phyloP scores from a whole-genome alignment of 108 stramenopile genomes.

The Cyclostephanos tholiformis region DNA sequence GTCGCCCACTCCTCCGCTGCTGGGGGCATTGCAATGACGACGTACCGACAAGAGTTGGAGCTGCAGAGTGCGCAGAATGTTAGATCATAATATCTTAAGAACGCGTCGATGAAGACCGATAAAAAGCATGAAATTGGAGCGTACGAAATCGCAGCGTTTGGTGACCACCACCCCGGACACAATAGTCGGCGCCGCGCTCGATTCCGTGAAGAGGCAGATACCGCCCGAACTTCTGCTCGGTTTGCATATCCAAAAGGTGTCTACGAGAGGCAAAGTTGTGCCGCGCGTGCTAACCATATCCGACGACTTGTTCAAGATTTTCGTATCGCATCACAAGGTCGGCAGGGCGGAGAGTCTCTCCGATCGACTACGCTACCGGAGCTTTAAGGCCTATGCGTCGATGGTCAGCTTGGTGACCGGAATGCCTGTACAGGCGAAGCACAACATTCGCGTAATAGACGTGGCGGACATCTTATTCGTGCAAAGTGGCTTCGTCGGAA shows the following conservation, averaged over 20 bases:
- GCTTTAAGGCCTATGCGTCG: conserved; percentile 24
- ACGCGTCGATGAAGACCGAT: too few relatives aligned
- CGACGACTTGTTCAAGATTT: conserved; percentile 66
- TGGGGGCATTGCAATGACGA: too few relatives aligned
- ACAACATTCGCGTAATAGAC: conserved; percentile 64
- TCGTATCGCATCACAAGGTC: conserved; percentile 57
- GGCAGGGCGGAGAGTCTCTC: conserved; percentile 4
- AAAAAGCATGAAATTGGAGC: too few relatives aligned
- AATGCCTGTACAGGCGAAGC: conserved; percentile 20
- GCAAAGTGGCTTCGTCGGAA: conserved; percentile 62
- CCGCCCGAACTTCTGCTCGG: conserved; percentile 35
- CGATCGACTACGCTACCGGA: conserved; percentile 18
- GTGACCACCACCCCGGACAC: conserved; percentile 36
- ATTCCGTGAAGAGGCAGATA: conserved; percentile 16
- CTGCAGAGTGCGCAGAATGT: not conserved
- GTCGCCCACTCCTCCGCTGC: too few relatives aligned
- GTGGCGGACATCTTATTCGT: conserved; percentile 65
- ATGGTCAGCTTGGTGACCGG: conserved; percentile 19
- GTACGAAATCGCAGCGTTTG: conserved; percentile 21
- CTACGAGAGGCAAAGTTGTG: conserved; percentile 39
- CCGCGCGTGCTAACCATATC: conserved; percentile 66
- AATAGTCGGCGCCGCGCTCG: conserved; percentile 21
- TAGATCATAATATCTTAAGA: not conserved
- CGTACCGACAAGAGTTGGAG: too few relatives aligned
- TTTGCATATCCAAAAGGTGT: conserved; percentile 44